Evolutionary conservation across 2,329 filamentous ascomycete genomes (phyloP), one percentile per base, ranked within the genome.

Genomic region (Rhinocladiella similis): DNA sequence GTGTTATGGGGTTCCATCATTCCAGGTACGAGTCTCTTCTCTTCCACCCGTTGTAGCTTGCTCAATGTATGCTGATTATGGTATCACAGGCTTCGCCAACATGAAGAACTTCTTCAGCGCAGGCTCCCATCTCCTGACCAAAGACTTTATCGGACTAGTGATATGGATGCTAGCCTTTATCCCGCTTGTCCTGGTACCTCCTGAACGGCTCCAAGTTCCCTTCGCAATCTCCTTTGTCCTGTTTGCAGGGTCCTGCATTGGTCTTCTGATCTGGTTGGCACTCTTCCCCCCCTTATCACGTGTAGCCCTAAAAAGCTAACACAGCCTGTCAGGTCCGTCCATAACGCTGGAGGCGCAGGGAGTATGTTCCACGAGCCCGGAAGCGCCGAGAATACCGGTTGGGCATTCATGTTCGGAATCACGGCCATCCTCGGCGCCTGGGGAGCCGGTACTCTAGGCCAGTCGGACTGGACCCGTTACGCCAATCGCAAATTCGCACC

Each of bases 391-490:
- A 59, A 59, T 38, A 25, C 56, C 12, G 59, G 63, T 25, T 67
- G 64, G 63, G 59, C 61, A 13, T 54, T 66, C 46, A 63, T 67
- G 59, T 67, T 63, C 19, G 65, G 65, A 10, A 66, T 67, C 51
- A 66, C 61, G 2, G 62, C 65, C 3, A 66, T 67, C 33, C 52
- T 67, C 18, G 63, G 65, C 33, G 61, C 63, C 5, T 67, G 64
- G 64, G 65, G 64, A 12, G 54, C 62, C 6, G 65, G 65, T 16
- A 66, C 64, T 9, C 53, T 67, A 13, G 65, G 65, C 19, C 65
- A 67, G 36, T 56, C 53, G 3, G 60, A 68, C 55, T 68, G 66
- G 66, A 67, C 65, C 42, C 63, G 65, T 49, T 68, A 67, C 53
- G 62, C 66, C 12, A 64, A 66, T 22, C 63, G 62, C 13, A 63